Evolutionary conservation across 192 early-diverging fungal genomes (phyloP).

Genomic region (Coemansia sp.): DNA sequence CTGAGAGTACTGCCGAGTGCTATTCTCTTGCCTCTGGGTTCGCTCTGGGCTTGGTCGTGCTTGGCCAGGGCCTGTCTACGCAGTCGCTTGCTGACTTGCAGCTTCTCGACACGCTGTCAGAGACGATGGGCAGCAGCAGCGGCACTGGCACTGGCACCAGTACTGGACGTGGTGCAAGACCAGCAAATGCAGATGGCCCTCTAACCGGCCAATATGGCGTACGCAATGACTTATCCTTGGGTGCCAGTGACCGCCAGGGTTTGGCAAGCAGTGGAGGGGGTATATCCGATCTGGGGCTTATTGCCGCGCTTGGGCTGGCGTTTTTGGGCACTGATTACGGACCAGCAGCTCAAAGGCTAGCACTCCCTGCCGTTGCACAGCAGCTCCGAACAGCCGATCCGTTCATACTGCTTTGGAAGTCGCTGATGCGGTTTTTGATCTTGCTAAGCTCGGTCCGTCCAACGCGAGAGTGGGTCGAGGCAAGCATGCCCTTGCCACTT

Average conservation of each 20-base stretch:
- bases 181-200: not conserved
- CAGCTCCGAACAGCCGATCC: constrained; percentile 73
- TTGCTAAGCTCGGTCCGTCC: constrained; percentile 74
- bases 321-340: constrained; percentile 80
- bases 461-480: constrained; percentile 65
- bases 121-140: constrained; percentile 32
- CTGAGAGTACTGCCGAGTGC: constrained; percentile 62
- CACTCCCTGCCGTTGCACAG: constrained; percentile 59
- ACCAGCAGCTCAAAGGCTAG: constrained; percentile 66
- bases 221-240: constrained; percentile 1
- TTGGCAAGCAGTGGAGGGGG: constrained; percentile 2
- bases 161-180: not conserved
- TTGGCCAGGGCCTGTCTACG: constrained; percentile 64
- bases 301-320: constrained; percentile 82
- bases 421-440: constrained; percentile 72
- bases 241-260: constrained; percentile 18
- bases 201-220: not conserved
- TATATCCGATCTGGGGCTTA: constrained; percentile 56
- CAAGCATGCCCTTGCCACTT: constrained; percentile 24
- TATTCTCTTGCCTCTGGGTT: constrained; percentile 83
- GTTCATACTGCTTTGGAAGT: constrained; percentile 70
- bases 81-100: constrained; percentile 60
- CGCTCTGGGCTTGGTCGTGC: constrained; percentile 78
- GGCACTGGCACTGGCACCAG: not conserved
- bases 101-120: constrained; percentile 62